These are phyloP conservation scores for Micromonas commoda DNA, from an alignment of 139 green algal genomes.

Conservation along the genomic window DNA sequence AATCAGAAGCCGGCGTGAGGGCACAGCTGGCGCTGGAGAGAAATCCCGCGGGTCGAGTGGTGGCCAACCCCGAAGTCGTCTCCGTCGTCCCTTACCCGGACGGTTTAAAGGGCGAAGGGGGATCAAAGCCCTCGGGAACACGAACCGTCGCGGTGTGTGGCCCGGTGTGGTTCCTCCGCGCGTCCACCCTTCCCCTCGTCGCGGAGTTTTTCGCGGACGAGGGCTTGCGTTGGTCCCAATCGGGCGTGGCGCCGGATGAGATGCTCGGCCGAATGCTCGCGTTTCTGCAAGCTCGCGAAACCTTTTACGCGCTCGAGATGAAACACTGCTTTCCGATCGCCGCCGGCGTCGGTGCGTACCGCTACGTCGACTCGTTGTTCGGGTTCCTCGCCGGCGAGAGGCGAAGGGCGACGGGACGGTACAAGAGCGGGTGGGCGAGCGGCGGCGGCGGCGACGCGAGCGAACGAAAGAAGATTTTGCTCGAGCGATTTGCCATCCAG, in stretches of 20 bases:
- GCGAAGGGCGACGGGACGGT: background rate
- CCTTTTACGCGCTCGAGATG: background rate
- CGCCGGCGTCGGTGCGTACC: background rate
- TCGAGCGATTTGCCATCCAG: background rate
- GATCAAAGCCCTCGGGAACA: too few species aligned
- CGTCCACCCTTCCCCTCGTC: background rate
- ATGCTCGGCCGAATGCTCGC: background rate
- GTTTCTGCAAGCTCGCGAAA: background rate
- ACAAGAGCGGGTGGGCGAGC: background rate
- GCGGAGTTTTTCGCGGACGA: background rate
- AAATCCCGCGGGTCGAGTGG: background rate
- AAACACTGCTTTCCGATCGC: background rate
- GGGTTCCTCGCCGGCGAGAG: background rate
- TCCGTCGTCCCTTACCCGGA: background rate
- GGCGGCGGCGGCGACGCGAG: background rate
- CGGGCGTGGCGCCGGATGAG: background rate
- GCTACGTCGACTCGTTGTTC: background rate
- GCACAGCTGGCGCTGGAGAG: too few species aligned
- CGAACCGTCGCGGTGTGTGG: background rate
- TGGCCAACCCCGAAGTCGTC: background rate
- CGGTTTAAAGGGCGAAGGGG: too few species aligned
- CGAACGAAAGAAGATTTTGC: background rate
- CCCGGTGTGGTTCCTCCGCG: background rate
- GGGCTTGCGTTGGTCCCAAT: background rate
- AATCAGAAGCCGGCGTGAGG: background rate